These are phyloP conservation scores for Schizophyllum commune DNA, from an alignment of 1,284 basidiomycete genomes.

Conservation along the genomic window DNA sequence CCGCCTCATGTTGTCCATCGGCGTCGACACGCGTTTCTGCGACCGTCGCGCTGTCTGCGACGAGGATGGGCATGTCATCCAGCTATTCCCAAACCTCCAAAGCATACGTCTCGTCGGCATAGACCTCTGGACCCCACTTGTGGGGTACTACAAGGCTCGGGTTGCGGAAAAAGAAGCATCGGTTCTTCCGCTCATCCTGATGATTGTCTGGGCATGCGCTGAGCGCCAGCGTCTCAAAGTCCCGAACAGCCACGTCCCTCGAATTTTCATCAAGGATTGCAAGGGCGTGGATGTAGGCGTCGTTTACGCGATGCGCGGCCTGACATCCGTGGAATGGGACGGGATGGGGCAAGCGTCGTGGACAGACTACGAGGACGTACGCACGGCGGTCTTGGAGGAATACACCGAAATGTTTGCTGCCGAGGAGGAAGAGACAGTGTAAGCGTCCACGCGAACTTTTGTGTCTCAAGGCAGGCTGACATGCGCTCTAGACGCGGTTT, in stretches of 20 bases:
- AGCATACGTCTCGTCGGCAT: neutral
- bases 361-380: neutral
- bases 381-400: neutral
- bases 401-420: neutral
- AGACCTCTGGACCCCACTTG: neutral
- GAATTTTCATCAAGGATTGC: neutral
- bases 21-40: neutral
- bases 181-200: neutral
- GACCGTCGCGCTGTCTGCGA: neutral
- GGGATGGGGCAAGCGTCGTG: neutral
- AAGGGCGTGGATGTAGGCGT: neutral
- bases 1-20: neutral
- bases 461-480: too few species aligned
- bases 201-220: neutral
- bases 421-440: too few species aligned
- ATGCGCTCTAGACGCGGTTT: too few species aligned
- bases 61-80: neutral
- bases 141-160: neutral
- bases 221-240: neutral
- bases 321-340: neutral
- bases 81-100: neutral
- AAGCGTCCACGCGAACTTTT: too few species aligned
- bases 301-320: neutral
- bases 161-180: neutral
- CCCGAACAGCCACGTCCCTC: neutral